phyloP scores from a whole-genome alignment of 1,284 basidiomycete species.

The Lignosus rhinocerotis region DNA sequence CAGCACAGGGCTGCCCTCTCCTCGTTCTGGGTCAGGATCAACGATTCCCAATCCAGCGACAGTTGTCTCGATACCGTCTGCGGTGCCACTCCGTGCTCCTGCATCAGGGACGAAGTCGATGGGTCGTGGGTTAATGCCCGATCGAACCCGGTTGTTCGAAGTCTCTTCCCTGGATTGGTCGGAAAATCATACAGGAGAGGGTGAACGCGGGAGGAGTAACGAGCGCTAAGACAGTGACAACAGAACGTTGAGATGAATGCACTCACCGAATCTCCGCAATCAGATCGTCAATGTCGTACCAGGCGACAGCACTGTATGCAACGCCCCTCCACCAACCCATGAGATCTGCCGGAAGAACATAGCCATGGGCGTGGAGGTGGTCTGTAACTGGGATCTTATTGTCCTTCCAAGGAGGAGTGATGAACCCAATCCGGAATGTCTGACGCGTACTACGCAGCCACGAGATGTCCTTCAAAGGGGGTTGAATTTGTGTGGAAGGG shows the following conservation, averaged over 20 bases:
- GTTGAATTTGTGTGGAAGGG: slow-evolving; percentile 14
- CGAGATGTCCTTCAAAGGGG: slow-evolving; percentile 3
- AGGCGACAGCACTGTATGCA: slow-evolving; percentile 65
- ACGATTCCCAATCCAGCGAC: slow-evolving; percentile 47
- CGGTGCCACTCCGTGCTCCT: slow-evolving; percentile 61
- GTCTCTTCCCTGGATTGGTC: slow-evolving; percentile 56
- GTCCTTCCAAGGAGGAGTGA: slow-evolving; percentile 72
- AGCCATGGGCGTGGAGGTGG: slow-evolving; percentile 75
- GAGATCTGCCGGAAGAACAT: slow-evolving; percentile 59
- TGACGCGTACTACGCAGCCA: slow-evolving; percentile 13
- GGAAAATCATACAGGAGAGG: not conserved
- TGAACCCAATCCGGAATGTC: slow-evolving; percentile 66
- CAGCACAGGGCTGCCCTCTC: slow-evolving; percentile 35
- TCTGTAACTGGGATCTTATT: slow-evolving; percentile 74
- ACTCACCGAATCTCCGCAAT: slow-evolving; percentile 77
- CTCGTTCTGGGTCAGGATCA: slow-evolving; percentile 48
- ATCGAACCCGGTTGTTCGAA: slow-evolving; percentile 74
- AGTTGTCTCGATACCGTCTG: slow-evolving; percentile 65
- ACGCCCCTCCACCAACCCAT: slow-evolving; percentile 73
- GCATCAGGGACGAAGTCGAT: slow-evolving; percentile 71
- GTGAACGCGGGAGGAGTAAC: not conserved
- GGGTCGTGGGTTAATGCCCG: slow-evolving; percentile 58
- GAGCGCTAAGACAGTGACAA: not conserved
- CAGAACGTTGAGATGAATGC: slow-evolving; percentile 1
- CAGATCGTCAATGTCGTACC: slow-evolving; percentile 75